Percentiles rank a stretch among this genome's conserved stretches.
Conservation (phyloP, 75 land plant genomes). For the Ceratopteris richardii region DNA sequence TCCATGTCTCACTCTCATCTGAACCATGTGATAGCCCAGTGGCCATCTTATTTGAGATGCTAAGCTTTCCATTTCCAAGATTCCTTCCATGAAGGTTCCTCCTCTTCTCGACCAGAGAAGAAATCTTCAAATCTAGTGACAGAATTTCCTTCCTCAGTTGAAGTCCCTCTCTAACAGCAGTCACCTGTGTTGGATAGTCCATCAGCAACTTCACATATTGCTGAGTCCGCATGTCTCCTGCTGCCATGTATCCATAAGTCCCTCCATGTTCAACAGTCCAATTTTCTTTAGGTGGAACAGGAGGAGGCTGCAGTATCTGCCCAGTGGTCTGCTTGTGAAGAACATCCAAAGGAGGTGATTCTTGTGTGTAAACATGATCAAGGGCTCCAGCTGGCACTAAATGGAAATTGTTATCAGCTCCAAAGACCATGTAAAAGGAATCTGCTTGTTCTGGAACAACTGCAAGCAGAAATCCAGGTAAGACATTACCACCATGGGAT, state of each 20-base stretch:
- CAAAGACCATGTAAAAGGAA: conserved; percentile 9
- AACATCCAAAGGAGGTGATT: not conserved
- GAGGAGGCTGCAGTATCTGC: conserved; percentile 5
- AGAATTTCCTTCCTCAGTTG: conserved; percentile 1
- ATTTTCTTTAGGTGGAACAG: conserved; percentile 7
- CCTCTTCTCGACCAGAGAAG: not conserved
- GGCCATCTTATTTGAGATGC: not conserved
- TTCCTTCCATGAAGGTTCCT: not conserved
- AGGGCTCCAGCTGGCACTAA: conserved; percentile 11
- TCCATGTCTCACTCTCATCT: conserved; percentile 9
- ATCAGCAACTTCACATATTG: conserved; percentile 6
- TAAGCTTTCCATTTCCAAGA: no score
- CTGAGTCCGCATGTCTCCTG: not conserved
- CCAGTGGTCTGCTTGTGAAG: conserved; percentile 9
- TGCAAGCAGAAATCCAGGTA: conserved; percentile 12
- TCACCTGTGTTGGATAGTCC: not conserved
- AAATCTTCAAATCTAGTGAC: not conserved
- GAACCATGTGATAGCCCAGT: not conserved
- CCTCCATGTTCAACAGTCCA: conserved; percentile 8
- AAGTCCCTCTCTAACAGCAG: not conserved
- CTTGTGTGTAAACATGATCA: conserved; percentile 10
- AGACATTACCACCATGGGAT: conserved; percentile 3
- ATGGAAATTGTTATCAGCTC: conserved; percentile 14
- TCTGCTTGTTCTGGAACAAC: conserved; percentile 10
- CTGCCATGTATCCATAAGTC: conserved; percentile 6